These are phyloP conservation scores for Backusella circina DNA, from an alignment of 192 early-diverging fungal genomes.

Conservation along the genomic window DNA sequence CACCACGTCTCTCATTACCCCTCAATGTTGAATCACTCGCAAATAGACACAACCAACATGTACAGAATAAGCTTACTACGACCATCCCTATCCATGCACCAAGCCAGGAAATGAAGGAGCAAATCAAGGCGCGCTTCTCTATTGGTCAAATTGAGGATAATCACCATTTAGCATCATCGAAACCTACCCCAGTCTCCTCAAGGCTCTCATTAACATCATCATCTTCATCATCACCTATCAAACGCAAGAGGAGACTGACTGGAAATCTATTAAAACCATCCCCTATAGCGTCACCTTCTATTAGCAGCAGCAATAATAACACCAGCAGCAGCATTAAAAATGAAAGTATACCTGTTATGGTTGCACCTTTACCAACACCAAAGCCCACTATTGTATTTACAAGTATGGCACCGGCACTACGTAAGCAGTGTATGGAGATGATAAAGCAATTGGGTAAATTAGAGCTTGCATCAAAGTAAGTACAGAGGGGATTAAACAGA, in stretches of 20 bases:
- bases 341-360: neutral
- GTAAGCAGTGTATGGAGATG: neutral
- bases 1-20: neutral
- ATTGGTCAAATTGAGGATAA: neutral
- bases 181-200: neutral
- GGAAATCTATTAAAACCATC: neutral
- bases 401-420: neutral
- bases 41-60: neutral
- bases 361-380: neutral
- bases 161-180: neutral
- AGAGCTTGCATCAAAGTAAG: neutral
- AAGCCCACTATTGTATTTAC: constrained; percentile 10
- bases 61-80: neutral
- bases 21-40: neutral
- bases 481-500: neutral
- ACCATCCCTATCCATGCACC: neutral
- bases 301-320: neutral
- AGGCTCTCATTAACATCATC: neutral
- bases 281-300: neutral
- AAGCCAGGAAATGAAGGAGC: neutral
- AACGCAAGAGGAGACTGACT: constrained; percentile 13
- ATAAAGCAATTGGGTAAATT: neutral
- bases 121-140: constrained; percentile 20
- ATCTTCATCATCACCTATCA: neutral
- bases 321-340: neutral